phyloP scores from a whole-genome alignment of 176 grass and related monocot genomes.

The Microstegium vimineum region DNA sequence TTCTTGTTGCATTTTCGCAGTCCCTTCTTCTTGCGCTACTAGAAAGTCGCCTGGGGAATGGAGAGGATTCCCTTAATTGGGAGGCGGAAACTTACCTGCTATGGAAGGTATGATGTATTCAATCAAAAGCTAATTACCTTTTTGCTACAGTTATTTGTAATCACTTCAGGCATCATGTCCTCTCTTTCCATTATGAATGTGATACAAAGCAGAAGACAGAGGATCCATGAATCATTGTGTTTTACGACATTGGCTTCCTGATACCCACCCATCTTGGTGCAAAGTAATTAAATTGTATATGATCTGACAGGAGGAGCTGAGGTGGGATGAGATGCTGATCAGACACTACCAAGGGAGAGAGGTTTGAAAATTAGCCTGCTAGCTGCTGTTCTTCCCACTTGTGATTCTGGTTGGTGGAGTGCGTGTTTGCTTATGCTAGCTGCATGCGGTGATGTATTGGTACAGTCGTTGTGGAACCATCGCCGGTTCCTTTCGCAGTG shows the following conservation, averaged over 20 bases:
- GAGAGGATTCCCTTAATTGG: conserved; percentile 23
- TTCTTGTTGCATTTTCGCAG: conserved; percentile 40
- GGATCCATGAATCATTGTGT: not conserved
- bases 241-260: conserved; percentile 9
- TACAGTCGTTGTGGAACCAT: conserved; percentile 85
- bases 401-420: not conserved
- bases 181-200: not conserved
- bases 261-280: not conserved
- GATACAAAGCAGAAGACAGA: conserved; percentile 4
- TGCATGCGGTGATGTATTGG: not conserved
- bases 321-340: conserved; percentile 76
- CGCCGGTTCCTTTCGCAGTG: conserved; percentile 65
- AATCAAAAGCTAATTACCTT: not conserved
- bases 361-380: conserved; percentile 28
- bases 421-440: not conserved
- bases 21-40: conserved; percentile 53
- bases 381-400: not conserved
- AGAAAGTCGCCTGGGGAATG: conserved; percentile 13
- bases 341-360: conserved; percentile 76
- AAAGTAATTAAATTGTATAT: not conserved
- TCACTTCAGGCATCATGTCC: not conserved
- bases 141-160: not conserved
- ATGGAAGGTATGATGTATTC: conserved; percentile 53
- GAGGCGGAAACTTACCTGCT: conserved; percentile 34
- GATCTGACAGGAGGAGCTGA: conserved; percentile 64